A percentile compares a stretch with the other conserved stretches of the same genome.
These are phyloP conservation scores for Blastobotrys americana DNA, from an alignment of 805 yeast genomes.

Conservation along the genomic window DNA sequence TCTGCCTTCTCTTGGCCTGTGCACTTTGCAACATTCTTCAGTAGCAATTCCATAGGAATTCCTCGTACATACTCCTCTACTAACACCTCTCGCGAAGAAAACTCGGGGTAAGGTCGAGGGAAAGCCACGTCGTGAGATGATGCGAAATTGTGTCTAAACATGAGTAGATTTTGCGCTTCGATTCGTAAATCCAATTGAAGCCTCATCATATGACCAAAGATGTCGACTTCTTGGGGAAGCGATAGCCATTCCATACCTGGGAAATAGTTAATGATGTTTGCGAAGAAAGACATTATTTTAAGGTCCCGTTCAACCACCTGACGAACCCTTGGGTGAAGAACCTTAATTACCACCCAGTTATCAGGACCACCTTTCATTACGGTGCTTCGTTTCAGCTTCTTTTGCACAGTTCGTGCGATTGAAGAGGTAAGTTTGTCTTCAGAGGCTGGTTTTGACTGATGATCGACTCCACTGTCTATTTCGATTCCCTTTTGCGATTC, in stretches of 20 bases:
- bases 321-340: constrained; percentile 82
- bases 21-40: constrained; percentile 31
- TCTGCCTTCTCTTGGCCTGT: constrained; percentile 19
- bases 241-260: constrained; percentile 99
- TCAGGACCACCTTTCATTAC: constrained; percentile 17
- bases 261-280: constrained; percentile 54
- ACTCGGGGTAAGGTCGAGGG: constrained; percentile 64
- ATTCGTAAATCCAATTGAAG: constrained; percentile 83
- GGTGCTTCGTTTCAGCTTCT: constrained; percentile 17
- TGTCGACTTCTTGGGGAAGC: constrained; percentile 87
- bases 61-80: constrained; percentile 86
- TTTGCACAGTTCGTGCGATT: neutral
- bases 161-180: constrained; percentile 73
- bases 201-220: constrained; percentile 78
- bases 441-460: neutral
- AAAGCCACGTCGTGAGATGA: constrained; percentile 57
- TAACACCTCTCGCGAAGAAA: constrained; percentile 62
- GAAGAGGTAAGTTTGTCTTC: neutral
- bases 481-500: constrained; percentile 11
- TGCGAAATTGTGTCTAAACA: constrained; percentile 63
- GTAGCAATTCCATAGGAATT: constrained; percentile 66
- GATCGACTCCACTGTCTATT: neutral
- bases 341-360: constrained; percentile 75
- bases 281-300: constrained; percentile 75
- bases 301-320: constrained; percentile 70